Base-by-base conservation (phyloP, 176 grass and related monocot species). In the Cenchrus americanus region DNA sequence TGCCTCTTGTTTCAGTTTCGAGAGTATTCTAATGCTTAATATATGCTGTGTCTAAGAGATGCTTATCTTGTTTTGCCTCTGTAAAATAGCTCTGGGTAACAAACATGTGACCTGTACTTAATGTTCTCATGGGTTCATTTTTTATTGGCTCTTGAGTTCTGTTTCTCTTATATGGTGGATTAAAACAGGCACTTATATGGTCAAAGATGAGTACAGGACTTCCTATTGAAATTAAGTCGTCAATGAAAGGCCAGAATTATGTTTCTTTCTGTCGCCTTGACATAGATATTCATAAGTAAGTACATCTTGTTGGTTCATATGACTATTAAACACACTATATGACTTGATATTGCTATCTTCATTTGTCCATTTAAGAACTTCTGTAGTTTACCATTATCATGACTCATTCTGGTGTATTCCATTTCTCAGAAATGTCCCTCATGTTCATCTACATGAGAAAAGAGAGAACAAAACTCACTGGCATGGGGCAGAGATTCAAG, bases 191-290 rank as follows among this genome's bases (percentile, higher is more conserved):
- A 88, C 87, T 98, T 55, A 95, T 95, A 89, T 98, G 96, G 96
- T 95, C 91, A 76, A 98, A 98, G 85, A 98, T 95, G 96, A 98
- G 96, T 54, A 98, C 96, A 21, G 89, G 96, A 41, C 96, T 98
- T 90, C 96, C 93, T 51, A 98, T 98, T 85, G 96, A 98, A 57
- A 98, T 98, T 83, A 87, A 68, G 22, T 98, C 96, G 72, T 88
- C 93, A 3, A 90, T 95, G 93, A 94, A 88, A 77, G 90, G 82
- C 24, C 96, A 98, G 86, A 93, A 88, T 75, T 93, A 87, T 84
- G 71, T 79, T 67, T 90, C 96, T 5, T 98, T 93, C 82, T 95
- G 96, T 80, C 93, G 89, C 32, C 87, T 98, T 0, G 96, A 98
- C 85, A 98, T 95, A 60, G 89, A 98, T 88, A 98, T 98, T 87